Evolutionary conservation across 1,139 yeast genomes (phyloP).

Genomic region (Candida dubliniensis): DNA sequence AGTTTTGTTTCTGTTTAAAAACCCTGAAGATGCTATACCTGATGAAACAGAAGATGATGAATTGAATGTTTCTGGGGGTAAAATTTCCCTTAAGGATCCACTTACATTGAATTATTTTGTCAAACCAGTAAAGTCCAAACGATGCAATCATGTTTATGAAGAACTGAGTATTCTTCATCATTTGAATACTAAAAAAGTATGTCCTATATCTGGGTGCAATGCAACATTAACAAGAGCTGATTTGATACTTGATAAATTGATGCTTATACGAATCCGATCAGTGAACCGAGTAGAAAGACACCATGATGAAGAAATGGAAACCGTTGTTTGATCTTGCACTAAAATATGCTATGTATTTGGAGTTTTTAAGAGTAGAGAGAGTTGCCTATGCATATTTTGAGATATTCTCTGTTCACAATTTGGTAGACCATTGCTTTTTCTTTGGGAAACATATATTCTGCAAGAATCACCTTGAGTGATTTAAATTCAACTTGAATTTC

Average conservation of each 20-base stretch:
- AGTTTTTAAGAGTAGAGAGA: neutral
- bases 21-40: conserved; percentile 46
- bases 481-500: too few relatives aligned
- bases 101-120: conserved; percentile 52
- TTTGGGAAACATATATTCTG: too few relatives aligned
- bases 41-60: conserved; percentile 51
- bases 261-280: conserved; percentile 51
- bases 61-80: conserved; percentile 65
- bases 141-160: conserved; percentile 66
- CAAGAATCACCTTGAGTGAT: too few relatives aligned
- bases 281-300: conserved; percentile 15
- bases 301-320: conserved; percentile 10
- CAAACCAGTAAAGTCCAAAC: conserved; percentile 52
- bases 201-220: conserved; percentile 55
- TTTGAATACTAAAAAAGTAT: conserved; percentile 22
- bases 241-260: conserved; percentile 45
- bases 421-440: too few relatives aligned
- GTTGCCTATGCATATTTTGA: neutral
- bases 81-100: conserved; percentile 63
- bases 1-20: conserved; percentile 28
- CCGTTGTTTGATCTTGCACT: conserved; percentile 7
- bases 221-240: conserved; percentile 25
- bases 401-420: too few relatives aligned
- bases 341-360: neutral
- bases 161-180: conserved; percentile 38